Base-by-base conservation (phyloP, 2,329 filamentous ascomycete species). In the Fusarium pininemorale region DNA sequence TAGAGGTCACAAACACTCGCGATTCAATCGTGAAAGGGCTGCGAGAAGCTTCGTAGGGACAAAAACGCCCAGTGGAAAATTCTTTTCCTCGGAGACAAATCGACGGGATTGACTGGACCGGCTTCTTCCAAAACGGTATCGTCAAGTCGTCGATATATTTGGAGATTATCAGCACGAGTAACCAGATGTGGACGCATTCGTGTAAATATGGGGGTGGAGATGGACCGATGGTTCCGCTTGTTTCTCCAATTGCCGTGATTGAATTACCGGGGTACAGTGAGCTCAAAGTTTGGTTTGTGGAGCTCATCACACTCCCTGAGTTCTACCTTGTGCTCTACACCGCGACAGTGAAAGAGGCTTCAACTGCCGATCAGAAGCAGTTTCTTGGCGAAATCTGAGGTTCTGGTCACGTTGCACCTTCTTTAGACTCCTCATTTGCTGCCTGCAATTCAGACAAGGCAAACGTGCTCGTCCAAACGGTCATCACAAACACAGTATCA, bases 211-310 rank as follows among this genome's bases (percentile, higher is more conserved):
- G 59, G 64, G 51, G 67, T 70, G 53, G 66, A 66, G 59, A 66
- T 51, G 45, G 66, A 20, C 67, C 67, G 67, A 70, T 53, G 53
- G 59, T 54, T 70, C 67, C 66, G 68, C 67, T 56, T 44, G 35
- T 61, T 70, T 70, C 59, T 57, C 61, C 67, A 71, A 71, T 62
- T 71, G 69, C 67, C 67, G 69, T 60, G 55, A 66, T 71, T 71
- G 20, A 48, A 62, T 68, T 56, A 72, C 62, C 41, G 56, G 62
- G 69, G 68, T 71, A 55, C 13, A 41, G n/a, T 41, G 32, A 59
- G 24, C 42, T 24, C 42, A 59, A 59, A 37, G 56, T 59, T 59
- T 51, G 32, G 56, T 18, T 58, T 26, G 56, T 51, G 56, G 55
- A 37, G 42, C 30, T 35, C 24, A 13, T 37, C n/a, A 26, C 39